Percentiles rank a stretch among this genome's conserved stretches.
These are phyloP conservation scores for Mortierella sp. DNA, from an alignment of 371 early-diverging fungal species.

Conservation along the genomic window DNA sequence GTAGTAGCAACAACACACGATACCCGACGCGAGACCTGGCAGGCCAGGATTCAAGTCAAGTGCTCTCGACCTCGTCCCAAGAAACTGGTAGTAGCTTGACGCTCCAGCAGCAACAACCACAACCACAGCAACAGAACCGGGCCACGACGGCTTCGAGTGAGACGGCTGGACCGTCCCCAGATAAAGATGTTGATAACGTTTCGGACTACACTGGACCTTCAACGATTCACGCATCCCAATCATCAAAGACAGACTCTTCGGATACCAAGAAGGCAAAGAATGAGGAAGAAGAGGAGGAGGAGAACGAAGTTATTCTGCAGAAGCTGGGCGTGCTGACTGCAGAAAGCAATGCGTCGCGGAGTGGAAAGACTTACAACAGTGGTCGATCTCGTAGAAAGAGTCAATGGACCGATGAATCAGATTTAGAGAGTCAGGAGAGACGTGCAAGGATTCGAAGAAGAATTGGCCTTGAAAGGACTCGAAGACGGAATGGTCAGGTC, in stretches of 20 bases:
- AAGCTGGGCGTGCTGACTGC: constrained; percentile 40
- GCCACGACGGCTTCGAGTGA: constrained; percentile 18
- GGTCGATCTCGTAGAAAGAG: constrained; percentile 45
- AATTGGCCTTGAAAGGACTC: background rate
- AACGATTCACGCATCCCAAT: constrained; percentile 15
- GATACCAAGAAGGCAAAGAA: constrained; percentile 22
- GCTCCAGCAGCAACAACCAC: too few relatives aligned
- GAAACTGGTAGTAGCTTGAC: constrained; percentile 6
- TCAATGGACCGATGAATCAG: constrained; percentile 48
- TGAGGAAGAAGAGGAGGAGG: constrained; percentile 41
- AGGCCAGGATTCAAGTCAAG: constrained; percentile 49
- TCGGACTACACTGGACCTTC: constrained; percentile 10
- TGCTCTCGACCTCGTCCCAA: constrained; percentile 34
- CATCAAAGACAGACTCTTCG: constrained; percentile 36
- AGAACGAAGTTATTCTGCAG: constrained; percentile 45
- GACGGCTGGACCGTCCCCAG: constrained; percentile 3
- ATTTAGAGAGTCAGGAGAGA: constrained; percentile 23
- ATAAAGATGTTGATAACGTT: constrained; percentile 4
- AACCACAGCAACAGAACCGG: background rate
- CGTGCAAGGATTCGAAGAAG: background rate
- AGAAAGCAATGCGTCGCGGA: constrained; percentile 23
- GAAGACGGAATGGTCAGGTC: background rate
- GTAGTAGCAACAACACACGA: constrained; percentile 17
- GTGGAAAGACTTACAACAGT: constrained; percentile 26
- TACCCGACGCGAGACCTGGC: constrained; percentile 48